These are phyloP conservation scores for Datisca glomerata DNA, from an alignment of 306 rosid species.

Conservation along the genomic window DNA sequence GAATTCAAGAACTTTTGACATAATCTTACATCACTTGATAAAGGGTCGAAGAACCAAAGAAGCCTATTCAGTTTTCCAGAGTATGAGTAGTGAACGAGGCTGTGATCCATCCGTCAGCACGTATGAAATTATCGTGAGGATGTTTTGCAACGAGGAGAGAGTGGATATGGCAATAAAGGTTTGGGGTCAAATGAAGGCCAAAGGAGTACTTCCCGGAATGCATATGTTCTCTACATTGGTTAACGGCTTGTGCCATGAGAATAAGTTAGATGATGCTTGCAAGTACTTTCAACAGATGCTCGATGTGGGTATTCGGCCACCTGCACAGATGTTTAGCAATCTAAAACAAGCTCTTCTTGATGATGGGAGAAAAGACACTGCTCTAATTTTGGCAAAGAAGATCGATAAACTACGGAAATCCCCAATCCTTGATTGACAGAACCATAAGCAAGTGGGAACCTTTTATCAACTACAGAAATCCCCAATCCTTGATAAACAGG, in stretches of 20 bases:
- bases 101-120: constrained; percentile 69
- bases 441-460: too few relatives aligned
- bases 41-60: constrained; percentile 43
- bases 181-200: constrained; percentile 65
- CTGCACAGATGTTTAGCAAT: constrained; percentile 45
- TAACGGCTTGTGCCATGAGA: constrained; percentile 40
- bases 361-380: constrained; percentile 37
- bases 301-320: constrained; percentile 69
- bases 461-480: too few relatives aligned
- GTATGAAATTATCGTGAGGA: constrained; percentile 59
- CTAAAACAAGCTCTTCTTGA: constrained; percentile 44
- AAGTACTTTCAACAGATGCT: constrained; percentile 68
- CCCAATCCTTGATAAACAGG: too few relatives aligned
- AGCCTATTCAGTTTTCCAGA: constrained; percentile 49
- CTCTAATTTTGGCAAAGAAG: constrained; percentile 23
- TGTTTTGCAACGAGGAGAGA: constrained; percentile 55
- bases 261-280: constrained; percentile 64
- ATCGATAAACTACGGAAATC: constrained; percentile 53
- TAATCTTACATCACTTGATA: constrained; percentile 55
- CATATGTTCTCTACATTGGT: constrained; percentile 72
- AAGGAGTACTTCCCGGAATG: constrained; percentile 65
- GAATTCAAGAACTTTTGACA: constrained; percentile 62
- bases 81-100: constrained; percentile 36
- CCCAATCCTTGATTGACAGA: constrained; percentile 27
- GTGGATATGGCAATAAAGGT: constrained; percentile 48